Conservation (phyloP, 1,139 yeast species). For the Hanseniaspora uvarum region DNA sequence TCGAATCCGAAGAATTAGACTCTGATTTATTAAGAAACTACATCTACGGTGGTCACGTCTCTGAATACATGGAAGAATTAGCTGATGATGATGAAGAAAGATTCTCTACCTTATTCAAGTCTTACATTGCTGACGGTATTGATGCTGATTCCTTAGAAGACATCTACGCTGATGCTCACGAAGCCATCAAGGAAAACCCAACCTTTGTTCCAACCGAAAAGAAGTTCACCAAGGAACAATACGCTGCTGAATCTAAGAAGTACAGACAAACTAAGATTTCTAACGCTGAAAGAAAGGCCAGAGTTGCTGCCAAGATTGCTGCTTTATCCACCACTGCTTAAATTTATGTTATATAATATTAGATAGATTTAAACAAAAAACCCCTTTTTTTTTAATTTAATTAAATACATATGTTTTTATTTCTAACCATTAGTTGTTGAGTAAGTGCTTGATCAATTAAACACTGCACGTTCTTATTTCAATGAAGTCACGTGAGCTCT, state of each 20-base stretch:
- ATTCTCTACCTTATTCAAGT: constrained; percentile 91
- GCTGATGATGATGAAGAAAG: constrained; percentile 99
- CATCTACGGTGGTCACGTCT: constrained; percentile 99
- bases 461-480: too few relatives aligned
- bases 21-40: constrained; percentile 96
- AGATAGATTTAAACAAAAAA: not conserved
- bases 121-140: constrained; percentile 92
- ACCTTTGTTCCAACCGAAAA: constrained; percentile 77
- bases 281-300: constrained; percentile 82
- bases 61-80: constrained; percentile 99
- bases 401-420: too few relatives aligned
- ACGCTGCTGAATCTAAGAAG: constrained; percentile 93
- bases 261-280: constrained; percentile 82
- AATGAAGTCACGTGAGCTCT: too few relatives aligned
- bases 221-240: constrained; percentile 95
- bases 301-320: constrained; percentile 85
- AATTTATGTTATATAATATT: constrained; percentile 22
- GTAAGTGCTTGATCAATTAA: too few relatives aligned
- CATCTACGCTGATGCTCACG: constrained; percentile 89
- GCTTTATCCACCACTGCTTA: constrained; percentile 39
- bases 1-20: constrained; percentile 95
- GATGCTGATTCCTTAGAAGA: constrained; percentile 97
- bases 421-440: too few relatives aligned
- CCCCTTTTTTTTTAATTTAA: not conserved
- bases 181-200: constrained; percentile 94